Percentiles rank a stretch among this genome's conserved stretches.
phyloP scores from a whole-genome alignment of 2,329 filamentous ascomycete genomes.

The Arthrobotrys iridis region DNA sequence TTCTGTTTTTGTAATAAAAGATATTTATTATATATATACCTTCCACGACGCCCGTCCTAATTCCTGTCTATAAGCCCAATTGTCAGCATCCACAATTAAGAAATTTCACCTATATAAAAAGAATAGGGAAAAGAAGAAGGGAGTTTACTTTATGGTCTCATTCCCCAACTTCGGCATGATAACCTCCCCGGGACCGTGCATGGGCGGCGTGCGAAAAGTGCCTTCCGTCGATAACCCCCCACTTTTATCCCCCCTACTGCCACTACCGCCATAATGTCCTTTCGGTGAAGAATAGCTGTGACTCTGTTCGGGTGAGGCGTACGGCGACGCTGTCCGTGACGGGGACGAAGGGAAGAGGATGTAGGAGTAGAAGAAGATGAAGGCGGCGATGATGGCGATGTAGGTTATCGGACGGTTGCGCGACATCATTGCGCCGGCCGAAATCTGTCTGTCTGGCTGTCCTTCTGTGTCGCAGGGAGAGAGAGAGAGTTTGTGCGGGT shows the following conservation, averaged over 20 bases:
- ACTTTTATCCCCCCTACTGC: conserved; percentile 53
- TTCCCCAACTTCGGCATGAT: conserved; percentile 86
- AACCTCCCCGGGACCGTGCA: conserved; percentile 70
- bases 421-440: conserved; percentile 39
- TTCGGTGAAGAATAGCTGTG: conserved; percentile 66
- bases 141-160: conserved; percentile 76
- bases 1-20: too few species aligned
- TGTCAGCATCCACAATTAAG: background rate
- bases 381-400: conserved; percentile 54
- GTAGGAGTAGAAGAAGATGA: conserved; percentile 59
- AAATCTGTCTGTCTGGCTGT: background rate
- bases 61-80: conserved; percentile 64
- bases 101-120: too few species aligned
- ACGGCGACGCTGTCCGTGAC: conserved; percentile 69
- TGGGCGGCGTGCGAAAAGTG: conserved; percentile 60
- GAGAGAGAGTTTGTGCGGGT: too few species aligned
- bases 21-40: too few species aligned
- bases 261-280: conserved; percentile 46
- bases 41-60: conserved; percentile 76
- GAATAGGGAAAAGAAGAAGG: background rate
- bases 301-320: conserved; percentile 68
- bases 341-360: conserved; percentile 63
- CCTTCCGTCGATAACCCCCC: conserved; percentile 64
- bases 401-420: conserved; percentile 54
- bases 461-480: background rate